A percentile compares a stretch with the other conserved stretches of the same genome.
These are phyloP conservation scores for Pythium phragmiticola DNA, from an alignment of 352 stramenopile genomes.

Conservation along the genomic window DNA sequence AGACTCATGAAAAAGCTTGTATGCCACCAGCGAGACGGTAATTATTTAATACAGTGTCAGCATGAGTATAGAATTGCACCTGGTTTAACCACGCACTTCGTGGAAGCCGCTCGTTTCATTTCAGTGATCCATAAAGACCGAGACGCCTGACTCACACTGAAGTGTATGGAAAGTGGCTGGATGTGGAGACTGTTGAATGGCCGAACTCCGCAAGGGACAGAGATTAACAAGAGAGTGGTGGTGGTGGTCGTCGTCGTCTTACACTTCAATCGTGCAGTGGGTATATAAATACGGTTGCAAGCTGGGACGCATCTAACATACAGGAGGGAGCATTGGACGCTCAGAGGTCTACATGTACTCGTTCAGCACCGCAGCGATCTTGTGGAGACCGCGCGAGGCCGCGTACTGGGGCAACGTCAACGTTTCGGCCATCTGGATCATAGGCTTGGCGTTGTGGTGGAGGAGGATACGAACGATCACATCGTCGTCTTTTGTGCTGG, in stretches of 20 bases:
- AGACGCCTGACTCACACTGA: too few species aligned
- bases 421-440: conserved; percentile 45
- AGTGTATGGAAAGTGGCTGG: neutral
- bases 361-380: conserved; percentile 41
- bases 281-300: conserved; percentile 16
- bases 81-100: too few species aligned
- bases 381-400: conserved; percentile 36
- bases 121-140: too few species aligned
- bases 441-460: conserved; percentile 47
- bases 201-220: neutral
- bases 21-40: too few species aligned
- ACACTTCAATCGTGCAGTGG: conserved; percentile 25
- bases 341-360: conserved; percentile 48
- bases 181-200: neutral
- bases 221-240: neutral
- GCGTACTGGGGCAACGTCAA: conserved; percentile 50
- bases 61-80: too few species aligned
- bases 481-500: conserved; percentile 49
- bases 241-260: neutral
- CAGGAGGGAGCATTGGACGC: neutral
- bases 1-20: too few species aligned
- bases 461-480: conserved; percentile 46
- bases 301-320: neutral
- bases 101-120: too few species aligned
- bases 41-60: too few species aligned